Base-by-base conservation (phyloP, 495 filamentous ascomycete genomes). In the Lophiotrema nucula region DNA sequence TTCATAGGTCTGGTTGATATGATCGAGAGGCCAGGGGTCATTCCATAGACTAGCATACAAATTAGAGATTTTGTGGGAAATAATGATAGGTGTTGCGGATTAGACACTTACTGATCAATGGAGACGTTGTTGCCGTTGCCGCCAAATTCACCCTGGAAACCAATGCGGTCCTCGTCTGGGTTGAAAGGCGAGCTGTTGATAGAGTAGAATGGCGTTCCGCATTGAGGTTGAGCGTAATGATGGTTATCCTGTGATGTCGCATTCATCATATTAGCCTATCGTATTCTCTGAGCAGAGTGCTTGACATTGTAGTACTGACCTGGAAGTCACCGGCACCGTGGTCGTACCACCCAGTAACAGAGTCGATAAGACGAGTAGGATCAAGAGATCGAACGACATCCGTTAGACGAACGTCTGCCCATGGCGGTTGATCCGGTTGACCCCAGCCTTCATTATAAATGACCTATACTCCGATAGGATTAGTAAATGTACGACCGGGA, bases 391-490 rank as follows among this genome's bases (percentile, higher is more conserved):
- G 72, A 33, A 88, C 71, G 0, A 73, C 70, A 1, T 77, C 73
- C 0, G 83, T 83, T 15, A 87, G 65, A 10, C 65, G 70, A 19
- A 80, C 78, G 56, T 87, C 83, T 1, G 83, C 81, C 47, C 78
- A 73, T 13, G 66, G 66, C 2, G 21, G 37, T n/a, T 73, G 46
- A 0, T 54, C 73, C 21, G 77, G 67, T 55, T 88, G 85, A 8
- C 82, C 84, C 85, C 85, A 88, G 26, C 83, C 84, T 65, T 88
- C 85, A 66, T 88, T 88, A 67, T 88, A 88, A 58, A 88, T 80
- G 33, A 85, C 68, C 79, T 82, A 35, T 12, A 21, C 2, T 23
- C n/a, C 5, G 23, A 5, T 33, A 24, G 12, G 4, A 37, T 48
- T 19, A 23, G 11, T 12, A 26, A 31, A n/a, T 26, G 8, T 8